phyloP scores from a whole-genome alignment of 2,329 filamentous ascomycete species.

The Ophiocordyceps camponoti-rufipedis region DNA sequence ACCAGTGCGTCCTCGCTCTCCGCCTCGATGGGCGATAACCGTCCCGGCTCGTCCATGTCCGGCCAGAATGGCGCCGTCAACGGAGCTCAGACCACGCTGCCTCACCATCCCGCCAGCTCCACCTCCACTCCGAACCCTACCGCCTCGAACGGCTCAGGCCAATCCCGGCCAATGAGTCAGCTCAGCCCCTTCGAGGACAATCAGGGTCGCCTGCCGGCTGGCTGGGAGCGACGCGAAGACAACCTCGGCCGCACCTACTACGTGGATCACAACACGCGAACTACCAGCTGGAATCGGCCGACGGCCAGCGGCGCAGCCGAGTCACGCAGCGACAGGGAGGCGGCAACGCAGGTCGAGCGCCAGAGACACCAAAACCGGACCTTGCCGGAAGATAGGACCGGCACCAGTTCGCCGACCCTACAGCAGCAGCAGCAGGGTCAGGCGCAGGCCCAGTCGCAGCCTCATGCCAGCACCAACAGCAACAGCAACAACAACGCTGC shows the following conservation, averaged over 20 bases:
- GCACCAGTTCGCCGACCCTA: constrained; percentile 75
- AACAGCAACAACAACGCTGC: constrained; percentile 2
- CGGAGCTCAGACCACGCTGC: constrained; percentile 21
- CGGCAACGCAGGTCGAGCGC: constrained; percentile 82
- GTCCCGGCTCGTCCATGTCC: constrained; percentile 35
- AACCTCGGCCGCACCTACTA: constrained; percentile 93
- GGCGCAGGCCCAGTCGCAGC: constrained; percentile 16
- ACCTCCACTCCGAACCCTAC: constrained; percentile 15
- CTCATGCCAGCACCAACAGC: constrained; percentile 15
- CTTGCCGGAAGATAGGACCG: constrained; percentile 86
- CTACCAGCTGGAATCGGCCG: constrained; percentile 90
- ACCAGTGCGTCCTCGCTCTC: constrained; percentile 26
- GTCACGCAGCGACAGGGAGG: constrained; percentile 57
- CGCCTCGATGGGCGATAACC: constrained; percentile 24
- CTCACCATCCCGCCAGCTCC: constrained; percentile 29
- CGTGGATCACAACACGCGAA: constrained; percentile 91
- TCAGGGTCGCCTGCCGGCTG: constrained; percentile 79
- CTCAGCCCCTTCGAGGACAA: constrained; percentile 91
- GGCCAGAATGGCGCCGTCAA: constrained; percentile 24
- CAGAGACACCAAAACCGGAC: constrained; percentile 90
- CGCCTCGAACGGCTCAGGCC: constrained; percentile 12
- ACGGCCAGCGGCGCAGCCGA: constrained; percentile 61
- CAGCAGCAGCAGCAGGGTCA: constrained; percentile 18
- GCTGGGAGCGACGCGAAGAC: constrained; percentile 93
- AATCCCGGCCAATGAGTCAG: constrained; percentile 17